Evolutionary conservation across 2,329 filamentous ascomycete species (phyloP).

Genomic region (Zasmidium angulare): DNA sequence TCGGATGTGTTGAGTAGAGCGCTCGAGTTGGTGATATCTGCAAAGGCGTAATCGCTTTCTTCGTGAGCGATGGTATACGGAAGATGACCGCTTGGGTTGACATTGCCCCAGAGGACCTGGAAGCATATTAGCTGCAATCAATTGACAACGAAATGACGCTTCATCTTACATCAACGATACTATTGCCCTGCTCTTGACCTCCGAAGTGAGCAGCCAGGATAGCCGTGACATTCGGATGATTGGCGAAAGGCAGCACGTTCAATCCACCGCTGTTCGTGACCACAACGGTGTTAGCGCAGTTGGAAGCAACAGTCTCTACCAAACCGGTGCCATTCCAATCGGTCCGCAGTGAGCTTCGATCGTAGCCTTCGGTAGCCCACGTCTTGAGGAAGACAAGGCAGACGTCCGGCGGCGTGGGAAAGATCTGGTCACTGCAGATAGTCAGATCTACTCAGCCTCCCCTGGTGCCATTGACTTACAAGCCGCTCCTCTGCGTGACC

Average conservation of each 20-base stretch:
- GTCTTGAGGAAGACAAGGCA: slow-evolving; percentile 62
- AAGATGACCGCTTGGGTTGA: slow-evolving; percentile 74
- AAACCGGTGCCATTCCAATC: slow-evolving; percentile 45
- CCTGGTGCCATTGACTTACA: slow-evolving; percentile 19
- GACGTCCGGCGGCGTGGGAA: slow-evolving; percentile 48
- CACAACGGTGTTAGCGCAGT: slow-evolving; percentile 63
- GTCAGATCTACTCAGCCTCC: background rate
- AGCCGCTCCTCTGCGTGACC: slow-evolving; percentile 33
- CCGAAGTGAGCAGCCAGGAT: slow-evolving; percentile 80
- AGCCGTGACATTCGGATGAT: slow-evolving; percentile 62
- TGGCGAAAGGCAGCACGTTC: slow-evolving; percentile 43
- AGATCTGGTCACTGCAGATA: slow-evolving; percentile 32
- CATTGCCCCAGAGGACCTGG: slow-evolving; percentile 53
- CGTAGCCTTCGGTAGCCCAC: slow-evolving; percentile 48
- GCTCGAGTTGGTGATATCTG: slow-evolving; percentile 39
- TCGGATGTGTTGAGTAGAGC: slow-evolving; percentile 35
- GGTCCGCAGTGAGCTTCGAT: slow-evolving; percentile 41
- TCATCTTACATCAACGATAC: slow-evolving; percentile 60
- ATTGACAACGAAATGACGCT: background rate
- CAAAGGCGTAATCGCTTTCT: slow-evolving; percentile 41
- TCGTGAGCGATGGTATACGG: slow-evolving; percentile 82
- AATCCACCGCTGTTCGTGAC: slow-evolving; percentile 61
- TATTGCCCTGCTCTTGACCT: slow-evolving; percentile 81
- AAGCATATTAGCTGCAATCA: slow-evolving; percentile 15
- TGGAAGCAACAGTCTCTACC: slow-evolving; percentile 47